A percentile compares a stretch with the other conserved stretches of the same genome.
phyloP scores from a whole-genome alignment of 2,329 filamentous ascomycete genomes.

The Neoascochyta sp. region DNA sequence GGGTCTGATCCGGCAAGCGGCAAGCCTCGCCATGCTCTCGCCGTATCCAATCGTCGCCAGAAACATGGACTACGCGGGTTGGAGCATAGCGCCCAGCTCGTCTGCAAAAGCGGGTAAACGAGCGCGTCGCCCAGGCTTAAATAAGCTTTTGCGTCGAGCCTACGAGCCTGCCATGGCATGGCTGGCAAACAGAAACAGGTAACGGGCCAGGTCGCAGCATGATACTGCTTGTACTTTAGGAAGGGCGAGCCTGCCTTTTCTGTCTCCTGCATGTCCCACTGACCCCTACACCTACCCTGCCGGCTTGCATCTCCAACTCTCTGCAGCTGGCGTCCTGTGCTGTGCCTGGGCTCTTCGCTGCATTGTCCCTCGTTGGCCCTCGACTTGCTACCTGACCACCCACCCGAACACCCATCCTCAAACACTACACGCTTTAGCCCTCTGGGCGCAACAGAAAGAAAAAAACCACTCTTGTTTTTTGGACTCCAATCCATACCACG shows the following conservation, averaged over 20 bases:
- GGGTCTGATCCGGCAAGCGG: slow-evolving; percentile 6
- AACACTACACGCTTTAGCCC: too few species aligned
- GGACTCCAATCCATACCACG: too few species aligned
- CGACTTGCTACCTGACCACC: too few species aligned
- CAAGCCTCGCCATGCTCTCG: slow-evolving; percentile 5
- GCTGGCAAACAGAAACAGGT: slow-evolving; percentile 4
- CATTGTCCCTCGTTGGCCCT: too few species aligned
- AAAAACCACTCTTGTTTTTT: too few species aligned
- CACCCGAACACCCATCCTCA: too few species aligned
- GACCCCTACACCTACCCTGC: slow-evolving; percentile 5
- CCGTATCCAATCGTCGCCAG: slow-evolving; percentile 8
- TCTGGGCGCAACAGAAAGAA: slow-evolving; percentile 3
- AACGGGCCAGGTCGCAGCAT: slow-evolving; percentile 1
- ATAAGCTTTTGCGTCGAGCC: slow-evolving; percentile 7
- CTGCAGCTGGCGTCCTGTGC: too few species aligned
- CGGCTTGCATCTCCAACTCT: too few species aligned
- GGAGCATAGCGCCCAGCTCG: slow-evolving; percentile 7
- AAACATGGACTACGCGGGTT: slow-evolving; percentile 3
- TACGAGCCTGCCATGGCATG: slow-evolving; percentile 8
- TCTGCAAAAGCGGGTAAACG: slow-evolving; percentile 5
- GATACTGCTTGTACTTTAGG: slow-evolving; percentile 11
- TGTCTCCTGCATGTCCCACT: slow-evolving; percentile 3
- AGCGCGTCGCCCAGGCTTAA: slow-evolving; percentile 5
- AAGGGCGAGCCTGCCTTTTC: slow-evolving; percentile 2
- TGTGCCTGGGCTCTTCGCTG: too few species aligned